Percentiles rank a stretch among this genome's conserved stretches.
Conservation (phyloP, 2,329 filamentous ascomycete genomes). For the Botrytis medusae region DNA sequence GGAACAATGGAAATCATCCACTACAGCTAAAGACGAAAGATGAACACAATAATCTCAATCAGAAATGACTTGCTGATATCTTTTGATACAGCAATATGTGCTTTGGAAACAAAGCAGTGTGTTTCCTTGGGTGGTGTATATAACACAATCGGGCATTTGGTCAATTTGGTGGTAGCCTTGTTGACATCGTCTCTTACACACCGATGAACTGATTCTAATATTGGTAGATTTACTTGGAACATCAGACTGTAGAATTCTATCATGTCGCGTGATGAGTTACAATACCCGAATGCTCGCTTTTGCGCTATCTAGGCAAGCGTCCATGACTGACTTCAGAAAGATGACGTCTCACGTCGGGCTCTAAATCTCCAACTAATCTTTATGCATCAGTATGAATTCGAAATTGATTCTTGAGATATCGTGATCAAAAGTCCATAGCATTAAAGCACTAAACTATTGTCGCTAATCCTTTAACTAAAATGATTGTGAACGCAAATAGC, state of each 20-base stretch:
- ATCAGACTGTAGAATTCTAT: background rate
- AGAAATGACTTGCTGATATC: too few species aligned
- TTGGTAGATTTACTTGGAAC: background rate
- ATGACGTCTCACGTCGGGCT: background rate
- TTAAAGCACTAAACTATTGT: background rate
- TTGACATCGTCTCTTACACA: background rate
- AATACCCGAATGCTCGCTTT: background rate
- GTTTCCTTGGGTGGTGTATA: background rate
- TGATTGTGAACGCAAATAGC: background rate
- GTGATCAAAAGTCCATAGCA: background rate
- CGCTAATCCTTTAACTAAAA: slow-evolving; percentile 13
- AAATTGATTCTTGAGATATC: background rate
- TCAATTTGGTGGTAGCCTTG: background rate
- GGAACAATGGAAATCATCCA: background rate
- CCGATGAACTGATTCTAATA: background rate
- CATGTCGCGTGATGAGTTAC: background rate
- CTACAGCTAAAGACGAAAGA: too few species aligned
- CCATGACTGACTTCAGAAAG: background rate
- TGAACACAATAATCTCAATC: background rate
- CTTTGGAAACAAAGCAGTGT: too few species aligned
- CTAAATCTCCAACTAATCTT: rapidly evolving
- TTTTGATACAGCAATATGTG: background rate
- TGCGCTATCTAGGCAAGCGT: background rate
- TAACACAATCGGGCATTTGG: background rate
- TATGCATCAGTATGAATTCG: rapidly evolving